Conservation (phyloP, 2,329 filamentous ascomycete species). For the Didymella arachidicola region DNA sequence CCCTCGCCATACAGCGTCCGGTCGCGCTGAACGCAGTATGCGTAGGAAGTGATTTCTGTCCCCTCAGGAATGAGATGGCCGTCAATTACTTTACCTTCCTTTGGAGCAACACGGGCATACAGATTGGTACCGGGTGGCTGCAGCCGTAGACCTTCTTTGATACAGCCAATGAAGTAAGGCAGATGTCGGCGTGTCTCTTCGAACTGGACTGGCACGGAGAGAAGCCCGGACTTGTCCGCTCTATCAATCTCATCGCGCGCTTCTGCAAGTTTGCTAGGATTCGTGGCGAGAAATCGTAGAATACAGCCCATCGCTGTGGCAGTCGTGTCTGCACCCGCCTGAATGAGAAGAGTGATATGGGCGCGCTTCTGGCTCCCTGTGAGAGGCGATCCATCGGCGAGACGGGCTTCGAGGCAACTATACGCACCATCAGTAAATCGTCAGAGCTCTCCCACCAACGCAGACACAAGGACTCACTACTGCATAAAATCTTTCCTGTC, state of each 20-base stretch:
- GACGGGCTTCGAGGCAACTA: conserved; percentile 47
- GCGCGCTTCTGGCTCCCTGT: conserved; percentile 44
- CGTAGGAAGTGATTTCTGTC: conserved; percentile 57
- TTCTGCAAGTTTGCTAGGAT: conserved; percentile 26
- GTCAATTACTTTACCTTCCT: conserved; percentile 48
- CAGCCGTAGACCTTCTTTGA: conserved; percentile 61
- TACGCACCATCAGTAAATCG: conserved; percentile 4
- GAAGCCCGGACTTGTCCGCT: conserved; percentile 29
- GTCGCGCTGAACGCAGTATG: conserved; percentile 42
- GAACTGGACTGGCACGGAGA: conserved; percentile 38
- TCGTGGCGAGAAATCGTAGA: conserved; percentile 37
- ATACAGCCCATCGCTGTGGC: conserved; percentile 47
- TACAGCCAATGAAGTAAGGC: conserved; percentile 60
- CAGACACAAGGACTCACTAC: not conserved
- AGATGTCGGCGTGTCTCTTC: conserved; percentile 44
- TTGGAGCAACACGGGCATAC: conserved; percentile 55
- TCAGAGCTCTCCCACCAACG: conserved; percentile 19
- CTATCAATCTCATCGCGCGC: conserved; percentile 35
- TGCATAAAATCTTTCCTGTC: conserved; percentile 48
- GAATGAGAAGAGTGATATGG: conserved; percentile 51
- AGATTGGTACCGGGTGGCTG: conserved; percentile 61
- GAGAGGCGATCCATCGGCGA: conserved; percentile 40
- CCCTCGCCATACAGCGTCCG: conserved; percentile 51
- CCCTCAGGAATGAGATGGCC: conserved; percentile 52
- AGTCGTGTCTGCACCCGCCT: conserved; percentile 50